These are phyloP conservation scores for Penicillium arizonense DNA, from an alignment of 495 filamentous ascomycete species.

Conservation along the genomic window DNA sequence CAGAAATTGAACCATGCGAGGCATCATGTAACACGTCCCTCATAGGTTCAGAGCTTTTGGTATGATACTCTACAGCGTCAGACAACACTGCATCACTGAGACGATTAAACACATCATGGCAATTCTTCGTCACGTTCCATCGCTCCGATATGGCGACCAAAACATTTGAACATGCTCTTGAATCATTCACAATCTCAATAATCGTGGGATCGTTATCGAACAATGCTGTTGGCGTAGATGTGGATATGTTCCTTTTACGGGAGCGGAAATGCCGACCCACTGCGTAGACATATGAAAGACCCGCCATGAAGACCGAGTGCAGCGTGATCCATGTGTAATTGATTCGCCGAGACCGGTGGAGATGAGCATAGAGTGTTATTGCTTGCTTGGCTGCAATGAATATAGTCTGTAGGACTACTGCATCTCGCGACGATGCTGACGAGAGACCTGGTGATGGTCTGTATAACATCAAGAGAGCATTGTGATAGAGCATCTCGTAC, in stretches of 20 bases:
- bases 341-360: conserved; percentile 21
- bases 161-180: conserved; percentile 23
- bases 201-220: conserved; percentile 15
- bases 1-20: too few relatives aligned
- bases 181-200: conserved; percentile 25
- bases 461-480: conserved; percentile 24
- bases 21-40: not conserved
- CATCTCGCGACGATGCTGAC: conserved; percentile 3
- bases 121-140: conserved; percentile 17
- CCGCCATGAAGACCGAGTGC: conserved; percentile 27
- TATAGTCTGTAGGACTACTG: conserved; percentile 14
- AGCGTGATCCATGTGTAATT: conserved; percentile 31
- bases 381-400: conserved; percentile 18
- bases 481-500: conserved; percentile 29
- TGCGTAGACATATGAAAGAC: conserved; percentile 25
- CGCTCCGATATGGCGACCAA: conserved; percentile 26
- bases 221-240: not conserved
- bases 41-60: not conserved
- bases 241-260: not conserved
- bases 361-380: conserved; percentile 18
- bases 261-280: conserved; percentile 22
- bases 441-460: conserved; percentile 21
- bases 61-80: conserved; percentile 23
- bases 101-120: conserved; percentile 27
- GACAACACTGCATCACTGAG: conserved; percentile 24